Conservation (phyloP, 805 yeast genomes). For the Myxozyma udenii region DNA sequence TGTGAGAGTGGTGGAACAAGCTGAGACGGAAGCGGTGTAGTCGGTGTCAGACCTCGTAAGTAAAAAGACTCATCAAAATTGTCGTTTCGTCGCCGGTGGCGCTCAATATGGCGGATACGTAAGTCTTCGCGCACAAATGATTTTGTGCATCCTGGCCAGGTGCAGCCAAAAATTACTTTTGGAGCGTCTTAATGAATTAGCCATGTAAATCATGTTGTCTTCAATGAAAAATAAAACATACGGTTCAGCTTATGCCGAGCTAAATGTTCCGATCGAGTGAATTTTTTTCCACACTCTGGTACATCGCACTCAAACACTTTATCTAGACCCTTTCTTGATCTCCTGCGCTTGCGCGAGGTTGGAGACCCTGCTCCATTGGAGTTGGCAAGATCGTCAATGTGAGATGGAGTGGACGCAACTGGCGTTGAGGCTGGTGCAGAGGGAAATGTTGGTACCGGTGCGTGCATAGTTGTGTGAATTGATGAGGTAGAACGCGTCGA, state of each 20-base stretch:
- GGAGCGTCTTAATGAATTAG: constrained; percentile 30
- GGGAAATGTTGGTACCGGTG: neutral
- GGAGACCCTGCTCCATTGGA: neutral
- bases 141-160: constrained; percentile 37
- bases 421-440: neutral
- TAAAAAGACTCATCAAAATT: neutral
- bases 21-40: neutral
- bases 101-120: constrained; percentile 35
- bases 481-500: neutral
- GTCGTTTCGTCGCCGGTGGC: constrained; percentile 33
- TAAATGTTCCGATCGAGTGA: constrained; percentile 34
- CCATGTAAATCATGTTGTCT: neutral
- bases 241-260: constrained; percentile 34
- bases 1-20: neutral
- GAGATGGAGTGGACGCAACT: neutral
- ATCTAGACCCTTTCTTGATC: constrained; percentile 35
- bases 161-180: constrained; percentile 37
- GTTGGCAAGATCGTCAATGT: neutral
- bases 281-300: constrained; percentile 31
- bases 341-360: constrained; percentile 7
- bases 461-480: too few species aligned
- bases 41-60: neutral
- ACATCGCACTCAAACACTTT: constrained; percentile 35
- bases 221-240: constrained; percentile 4
- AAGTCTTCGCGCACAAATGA: constrained; percentile 41